A percentile compares a stretch with the other conserved stretches of the same genome.
Evolutionary conservation across 345 rosid species (phyloP).

Genomic region (Moricandia moricandioides): DNA sequence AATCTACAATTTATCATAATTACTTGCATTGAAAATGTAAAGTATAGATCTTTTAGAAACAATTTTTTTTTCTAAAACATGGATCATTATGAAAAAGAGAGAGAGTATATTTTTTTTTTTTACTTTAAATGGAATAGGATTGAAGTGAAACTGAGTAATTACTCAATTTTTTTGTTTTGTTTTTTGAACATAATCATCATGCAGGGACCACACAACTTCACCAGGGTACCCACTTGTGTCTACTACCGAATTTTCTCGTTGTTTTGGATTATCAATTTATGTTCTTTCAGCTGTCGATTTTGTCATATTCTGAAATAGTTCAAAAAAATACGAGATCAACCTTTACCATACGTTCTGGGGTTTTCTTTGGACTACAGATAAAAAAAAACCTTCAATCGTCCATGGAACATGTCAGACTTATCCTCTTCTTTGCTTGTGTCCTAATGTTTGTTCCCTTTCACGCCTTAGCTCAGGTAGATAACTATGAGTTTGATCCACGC

Average conservation of each 20-base stretch:
- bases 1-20: too few relatives aligned
- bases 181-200: too few relatives aligned
- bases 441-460: constrained; percentile 19
- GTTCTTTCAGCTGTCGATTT: not conserved
- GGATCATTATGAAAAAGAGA: too few relatives aligned
- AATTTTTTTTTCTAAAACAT: too few relatives aligned
- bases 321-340: not conserved
- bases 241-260: not conserved
- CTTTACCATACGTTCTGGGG: not conserved
- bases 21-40: too few relatives aligned
- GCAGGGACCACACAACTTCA: too few relatives aligned
- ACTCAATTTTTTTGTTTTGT: too few relatives aligned
- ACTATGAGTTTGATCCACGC: not conserved
- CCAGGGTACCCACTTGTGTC: not conserved
- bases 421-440: constrained; percentile 5
- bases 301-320: not conserved
- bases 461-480: constrained; percentile 28
- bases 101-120: too few relatives aligned
- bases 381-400: not conserved
- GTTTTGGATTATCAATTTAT: not conserved
- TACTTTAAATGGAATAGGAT: too few relatives aligned
- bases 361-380: not conserved
- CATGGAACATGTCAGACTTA: constrained; percentile 15
- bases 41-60: too few relatives aligned
- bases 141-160: too few relatives aligned